Evolutionary conservation across 1,139 yeast genomes (phyloP).

Genomic region (Suhomyces maxii): DNA sequence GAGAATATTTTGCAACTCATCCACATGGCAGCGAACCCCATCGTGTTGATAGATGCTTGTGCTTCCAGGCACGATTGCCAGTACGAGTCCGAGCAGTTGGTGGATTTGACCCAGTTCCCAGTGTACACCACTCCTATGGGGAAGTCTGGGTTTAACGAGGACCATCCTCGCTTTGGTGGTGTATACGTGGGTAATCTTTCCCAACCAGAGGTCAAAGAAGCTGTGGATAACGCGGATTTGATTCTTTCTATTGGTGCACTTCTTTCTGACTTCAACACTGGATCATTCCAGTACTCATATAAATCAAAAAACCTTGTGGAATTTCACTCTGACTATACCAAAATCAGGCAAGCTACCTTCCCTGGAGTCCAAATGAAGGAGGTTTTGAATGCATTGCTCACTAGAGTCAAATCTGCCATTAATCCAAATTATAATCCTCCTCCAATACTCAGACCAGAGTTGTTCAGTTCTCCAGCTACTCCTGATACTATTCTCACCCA

Average conservation of each 20-base stretch:
- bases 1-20: conserved; percentile 30
- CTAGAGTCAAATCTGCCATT: conserved; percentile 8
- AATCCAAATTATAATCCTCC: conserved; percentile 13
- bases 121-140: conserved; percentile 24
- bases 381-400: conserved; percentile 19
- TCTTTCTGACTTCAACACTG: conserved; percentile 42
- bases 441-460: conserved; percentile 13
- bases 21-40: conserved; percentile 30
- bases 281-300: conserved; percentile 40
- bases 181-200: conserved; percentile 24
- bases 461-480: conserved; percentile 25
- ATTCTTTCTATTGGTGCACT: conserved; percentile 29
- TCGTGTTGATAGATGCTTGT: conserved; percentile 40
- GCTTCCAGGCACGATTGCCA: conserved; percentile 35
- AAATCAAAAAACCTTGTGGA: conserved; percentile 39
- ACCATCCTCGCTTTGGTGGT: conserved; percentile 20
- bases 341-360: conserved; percentile 35
- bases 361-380: conserved; percentile 41
- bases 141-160: conserved; percentile 20
- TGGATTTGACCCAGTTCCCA: conserved; percentile 31
- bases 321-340: conserved; percentile 42
- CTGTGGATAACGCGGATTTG: conserved; percentile 22
- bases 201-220: conserved; percentile 18
- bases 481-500: conserved; percentile 50
- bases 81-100: conserved; percentile 31